A percentile compares a stretch with the other conserved stretches of the same genome.
phyloP scores from a whole-genome alignment of 768 basidiomycete genomes.

The Termitomyces sp. region DNA sequence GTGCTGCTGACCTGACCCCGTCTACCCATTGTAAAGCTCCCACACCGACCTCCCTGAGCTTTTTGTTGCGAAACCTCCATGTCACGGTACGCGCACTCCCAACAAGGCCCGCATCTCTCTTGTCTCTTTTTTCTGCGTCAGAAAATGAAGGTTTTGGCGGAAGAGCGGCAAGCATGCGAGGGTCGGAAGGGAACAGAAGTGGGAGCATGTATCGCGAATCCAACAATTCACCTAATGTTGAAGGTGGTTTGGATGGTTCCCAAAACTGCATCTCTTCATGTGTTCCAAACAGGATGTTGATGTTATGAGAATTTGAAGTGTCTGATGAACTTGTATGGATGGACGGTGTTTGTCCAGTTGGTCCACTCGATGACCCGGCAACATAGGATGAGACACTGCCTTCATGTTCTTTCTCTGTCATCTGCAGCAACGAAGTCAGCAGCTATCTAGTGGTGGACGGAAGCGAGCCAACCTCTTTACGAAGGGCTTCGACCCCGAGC shows the following conservation, averaged over 20 bases:
- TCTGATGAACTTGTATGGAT: conserved; percentile 33
- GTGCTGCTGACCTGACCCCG: conserved; percentile 54
- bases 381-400: conserved; percentile 48
- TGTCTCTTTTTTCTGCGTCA: conserved; percentile 27
- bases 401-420: conserved; percentile 66
- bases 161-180: conserved; percentile 68
- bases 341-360: conserved; percentile 29
- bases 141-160: conserved; percentile 44
- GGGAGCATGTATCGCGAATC: conserved; percentile 95
- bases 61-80: conserved; percentile 59
- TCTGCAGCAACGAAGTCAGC: conserved; percentile 35
- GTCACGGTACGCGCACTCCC: conserved; percentile 33
- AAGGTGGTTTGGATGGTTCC: conserved; percentile 75
- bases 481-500: conserved; percentile 78
- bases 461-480: conserved; percentile 62
- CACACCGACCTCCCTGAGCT: conserved; percentile 58
- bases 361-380: conserved; percentile 35
- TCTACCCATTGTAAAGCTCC: conserved; percentile 70
- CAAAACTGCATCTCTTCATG: conserved; percentile 62
- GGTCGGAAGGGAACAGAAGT: conserved; percentile 77
- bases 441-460: neutral
- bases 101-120: neutral
- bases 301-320: conserved; percentile 41
- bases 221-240: conserved; percentile 84
- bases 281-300: conserved; percentile 82